These are phyloP conservation scores for Albizia julibrissin DNA, from an alignment of 306 rosid species.

Conservation along the genomic window DNA sequence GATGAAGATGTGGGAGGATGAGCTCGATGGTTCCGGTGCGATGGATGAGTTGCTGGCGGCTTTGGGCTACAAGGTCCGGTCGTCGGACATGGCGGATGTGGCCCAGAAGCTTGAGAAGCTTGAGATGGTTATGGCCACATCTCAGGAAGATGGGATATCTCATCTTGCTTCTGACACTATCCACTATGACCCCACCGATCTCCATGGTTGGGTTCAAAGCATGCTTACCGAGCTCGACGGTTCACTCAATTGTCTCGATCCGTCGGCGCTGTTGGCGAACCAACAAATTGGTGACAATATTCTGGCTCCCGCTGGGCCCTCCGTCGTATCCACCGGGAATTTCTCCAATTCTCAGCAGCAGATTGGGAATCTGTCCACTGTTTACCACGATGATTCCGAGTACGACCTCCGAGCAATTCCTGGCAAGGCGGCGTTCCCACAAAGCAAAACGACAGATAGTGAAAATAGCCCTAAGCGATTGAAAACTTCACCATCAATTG, in stretches of 20 bases:
- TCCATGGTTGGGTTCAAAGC: constrained; percentile 66
- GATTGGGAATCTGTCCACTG: constrained; percentile 16
- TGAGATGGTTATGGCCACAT: constrained; percentile 53
- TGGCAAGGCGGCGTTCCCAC: constrained; percentile 56
- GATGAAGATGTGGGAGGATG: constrained; percentile 43
- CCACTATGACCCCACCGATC: constrained; percentile 68
- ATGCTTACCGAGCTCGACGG: constrained; percentile 55
- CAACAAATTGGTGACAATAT: constrained; percentile 22
- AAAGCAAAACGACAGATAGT: background rate
- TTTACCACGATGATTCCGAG: constrained; percentile 57
- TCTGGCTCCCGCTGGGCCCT: constrained; percentile 23
- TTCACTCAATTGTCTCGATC: constrained; percentile 21
- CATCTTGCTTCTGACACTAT: constrained; percentile 51
- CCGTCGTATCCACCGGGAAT: background rate
- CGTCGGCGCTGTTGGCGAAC: background rate
- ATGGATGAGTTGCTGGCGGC: constrained; percentile 61
- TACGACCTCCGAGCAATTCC: constrained; percentile 69
- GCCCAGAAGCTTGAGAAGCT: constrained; percentile 67
- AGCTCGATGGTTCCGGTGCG: constrained; percentile 26
- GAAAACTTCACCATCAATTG: constrained; percentile 33
- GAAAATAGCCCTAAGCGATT: constrained; percentile 36
- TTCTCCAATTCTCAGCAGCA: constrained; percentile 24
- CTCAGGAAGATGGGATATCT: constrained; percentile 54
- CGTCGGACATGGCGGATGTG: constrained; percentile 66
- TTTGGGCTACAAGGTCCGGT: constrained; percentile 64